Percentiles rank a stretch among this genome's conserved stretches.
Evolutionary conservation across 768 basidiomycete species (phyloP).

Genomic region (Daedaleopsis nitida): DNA sequence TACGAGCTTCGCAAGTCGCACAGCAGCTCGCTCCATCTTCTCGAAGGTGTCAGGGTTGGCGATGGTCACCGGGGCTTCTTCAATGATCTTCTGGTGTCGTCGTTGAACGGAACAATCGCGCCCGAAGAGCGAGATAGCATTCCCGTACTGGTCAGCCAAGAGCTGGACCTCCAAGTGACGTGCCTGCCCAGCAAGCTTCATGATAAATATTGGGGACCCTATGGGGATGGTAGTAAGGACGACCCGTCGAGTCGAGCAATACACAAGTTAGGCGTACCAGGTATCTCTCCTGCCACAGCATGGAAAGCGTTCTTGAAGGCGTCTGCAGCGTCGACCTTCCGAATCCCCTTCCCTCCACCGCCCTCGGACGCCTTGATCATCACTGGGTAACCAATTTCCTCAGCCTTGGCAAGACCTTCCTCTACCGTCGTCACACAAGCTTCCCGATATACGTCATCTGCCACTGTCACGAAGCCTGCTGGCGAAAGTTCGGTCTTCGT

Average conservation of each 20-base stretch:
- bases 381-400: conserved; percentile 92
- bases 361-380: conserved; percentile 99
- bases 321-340: conserved; percentile 86
- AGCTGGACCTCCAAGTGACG: conserved; percentile 98
- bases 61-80: conserved; percentile 98
- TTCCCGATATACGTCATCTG: conserved; percentile 82
- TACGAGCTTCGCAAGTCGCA: conserved; percentile 96
- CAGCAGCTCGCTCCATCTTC: conserved; percentile 99
- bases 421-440: conserved; percentile 91
- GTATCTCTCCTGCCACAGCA: conserved; percentile 95
- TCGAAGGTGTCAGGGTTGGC: conserved; percentile 91
- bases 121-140: conserved; percentile 98
- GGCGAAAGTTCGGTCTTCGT: conserved; percentile 81
- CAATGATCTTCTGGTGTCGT: conserved; percentile 99
- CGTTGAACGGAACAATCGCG: conserved; percentile 99
- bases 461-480: conserved; percentile 91
- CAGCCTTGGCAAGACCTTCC: conserved; percentile 81
- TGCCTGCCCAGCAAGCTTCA: conserved; percentile 98
- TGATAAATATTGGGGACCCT: conserved; percentile 99
- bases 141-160: conserved; percentile 98
- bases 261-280: conserved; percentile 56
- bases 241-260: conserved; percentile 6
- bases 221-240: conserved; percentile 8
- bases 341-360: conserved; percentile 98
- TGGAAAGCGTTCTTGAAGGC: conserved; percentile 93